A percentile compares a stretch with the other conserved stretches of the same genome.
Conservation (phyloP, 306 rosid genomes). For the Trifolium repens region DNA sequence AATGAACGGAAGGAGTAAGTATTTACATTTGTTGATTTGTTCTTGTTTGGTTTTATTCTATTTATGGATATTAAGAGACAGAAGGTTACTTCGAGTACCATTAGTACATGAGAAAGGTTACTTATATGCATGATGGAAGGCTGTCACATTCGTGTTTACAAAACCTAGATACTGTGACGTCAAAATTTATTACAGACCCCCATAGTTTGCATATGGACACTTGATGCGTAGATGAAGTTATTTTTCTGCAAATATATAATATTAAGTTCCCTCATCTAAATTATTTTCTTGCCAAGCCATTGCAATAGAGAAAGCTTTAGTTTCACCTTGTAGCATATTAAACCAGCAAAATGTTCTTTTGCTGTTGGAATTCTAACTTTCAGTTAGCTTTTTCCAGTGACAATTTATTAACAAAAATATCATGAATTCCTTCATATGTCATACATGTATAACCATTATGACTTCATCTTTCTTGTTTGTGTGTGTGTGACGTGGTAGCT, state of each 20-base stretch:
- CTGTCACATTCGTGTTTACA: neutral
- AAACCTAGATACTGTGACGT: constrained; percentile 22
- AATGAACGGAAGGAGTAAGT: constrained; percentile 93
- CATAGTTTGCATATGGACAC: constrained; percentile 7
- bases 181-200: constrained; percentile 12
- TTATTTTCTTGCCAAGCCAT: constrained; percentile 3
- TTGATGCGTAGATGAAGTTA: constrained; percentile 3
- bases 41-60: constrained; percentile 20
- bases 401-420: constrained; percentile 15
- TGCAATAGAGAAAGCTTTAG: constrained; percentile 26
- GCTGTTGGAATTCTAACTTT: constrained; percentile 9
- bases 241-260: neutral
- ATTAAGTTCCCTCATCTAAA: constrained; percentile 17
- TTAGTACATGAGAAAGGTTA: constrained; percentile 6
- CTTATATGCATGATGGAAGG: constrained; percentile 20
- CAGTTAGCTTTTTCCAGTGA: constrained; percentile 19
- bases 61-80: neutral
- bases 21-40: constrained; percentile 26
- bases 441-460: constrained; percentile 17
- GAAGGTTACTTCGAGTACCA: constrained; percentile 30
- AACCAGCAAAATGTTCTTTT: neutral
- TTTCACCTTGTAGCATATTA: constrained; percentile 17
- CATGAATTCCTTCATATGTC: constrained; percentile 6
- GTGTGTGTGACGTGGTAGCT: constrained; percentile 11
- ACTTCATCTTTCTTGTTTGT: constrained; percentile 25